Conservation (phyloP, 2,329 filamentous ascomycete genomes). For the Colletotrichum destructivum region DNA sequence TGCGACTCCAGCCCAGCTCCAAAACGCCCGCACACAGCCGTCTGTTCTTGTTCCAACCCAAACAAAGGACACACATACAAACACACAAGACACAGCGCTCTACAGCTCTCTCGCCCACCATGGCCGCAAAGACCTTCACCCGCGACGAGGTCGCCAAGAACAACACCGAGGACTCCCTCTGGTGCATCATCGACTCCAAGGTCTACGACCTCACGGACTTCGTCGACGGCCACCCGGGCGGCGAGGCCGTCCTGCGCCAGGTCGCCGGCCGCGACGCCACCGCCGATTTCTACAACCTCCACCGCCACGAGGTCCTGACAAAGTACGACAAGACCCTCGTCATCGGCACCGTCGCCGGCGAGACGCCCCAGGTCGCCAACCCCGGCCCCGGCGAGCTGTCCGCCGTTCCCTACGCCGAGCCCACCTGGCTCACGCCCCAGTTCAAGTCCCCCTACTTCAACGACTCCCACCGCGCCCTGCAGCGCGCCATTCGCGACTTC, state of each 20-base stretch:
- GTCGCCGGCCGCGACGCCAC: slow-evolving; percentile 88
- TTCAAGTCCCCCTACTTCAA: slow-evolving; percentile 88
- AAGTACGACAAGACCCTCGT: slow-evolving; percentile 80
- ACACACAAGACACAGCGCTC: neutral
- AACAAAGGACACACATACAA: neutral
- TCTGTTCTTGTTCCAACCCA: neutral
- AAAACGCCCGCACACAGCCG: neutral
- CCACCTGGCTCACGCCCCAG: slow-evolving; percentile 82
- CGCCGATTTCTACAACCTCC: slow-evolving; percentile 89
- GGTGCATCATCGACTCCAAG: slow-evolving; percentile 88
- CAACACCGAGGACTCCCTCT: slow-evolving; percentile 81
- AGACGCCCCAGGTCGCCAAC: slow-evolving; percentile 81
- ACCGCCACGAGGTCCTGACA: slow-evolving; percentile 88
- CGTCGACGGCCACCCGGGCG: slow-evolving; percentile 87
- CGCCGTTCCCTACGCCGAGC: slow-evolving; percentile 86
- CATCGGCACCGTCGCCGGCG: slow-evolving; percentile 82
- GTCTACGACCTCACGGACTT: slow-evolving; percentile 92
- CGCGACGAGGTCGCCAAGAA: slow-evolving; percentile 81
- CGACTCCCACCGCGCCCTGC: slow-evolving; percentile 79
- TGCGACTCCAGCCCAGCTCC: neutral
- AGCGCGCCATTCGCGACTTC: slow-evolving; percentile 80
- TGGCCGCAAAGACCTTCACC: slow-evolving; percentile 66
- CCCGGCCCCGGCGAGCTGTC: slow-evolving; percentile 80
- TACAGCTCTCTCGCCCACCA: slow-evolving; percentile 40
- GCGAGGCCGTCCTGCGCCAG: slow-evolving; percentile 83